phyloP scores from a whole-genome alignment of 495 filamentous ascomycete genomes.

The Cercophora samala region DNA sequence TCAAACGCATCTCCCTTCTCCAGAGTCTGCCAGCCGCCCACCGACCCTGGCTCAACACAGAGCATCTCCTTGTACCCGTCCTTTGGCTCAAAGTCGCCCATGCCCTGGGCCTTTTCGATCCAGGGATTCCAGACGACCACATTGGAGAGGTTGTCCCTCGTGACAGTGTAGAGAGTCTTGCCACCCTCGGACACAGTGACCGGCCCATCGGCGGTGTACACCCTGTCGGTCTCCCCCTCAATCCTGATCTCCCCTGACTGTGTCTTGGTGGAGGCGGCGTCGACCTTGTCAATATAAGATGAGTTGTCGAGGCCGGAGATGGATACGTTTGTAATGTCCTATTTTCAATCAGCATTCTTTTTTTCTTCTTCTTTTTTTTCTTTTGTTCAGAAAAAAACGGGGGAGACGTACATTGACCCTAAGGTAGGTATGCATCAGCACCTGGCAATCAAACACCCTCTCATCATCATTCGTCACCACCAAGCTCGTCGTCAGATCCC shows the following conservation, averaged over 20 bases:
- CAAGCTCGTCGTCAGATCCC: constrained; percentile 73
- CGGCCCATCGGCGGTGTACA: constrained; percentile 42
- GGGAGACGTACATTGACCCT: constrained; percentile 62
- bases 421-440: constrained; percentile 89
- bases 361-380: too few species aligned
- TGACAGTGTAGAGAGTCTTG: constrained; percentile 62
- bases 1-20: constrained; percentile 87
- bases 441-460: constrained; percentile 82
- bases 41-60: constrained; percentile 86
- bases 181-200: constrained; percentile 60
- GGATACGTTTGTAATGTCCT: constrained; percentile 71
- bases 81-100: constrained; percentile 85
- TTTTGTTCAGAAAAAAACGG: too few species aligned
- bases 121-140: constrained; percentile 98
- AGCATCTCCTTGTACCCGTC: constrained; percentile 90
- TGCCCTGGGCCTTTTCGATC: constrained; percentile 72
- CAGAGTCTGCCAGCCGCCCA: constrained; percentile 74
- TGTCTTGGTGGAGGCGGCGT: constrained; percentile 51
- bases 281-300: constrained; percentile 79
- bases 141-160: constrained; percentile 75
- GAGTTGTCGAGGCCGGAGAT: constrained; percentile 70
- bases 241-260: constrained; percentile 56
- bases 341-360: background rate
- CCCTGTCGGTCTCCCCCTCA: constrained; percentile 75
- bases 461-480: constrained; percentile 83